Evolutionary conservation across 129 eudicot genomes (phyloP), one percentile per base, ranked within the genome.

Genomic region (Smallanthus sonchifolius): DNA sequence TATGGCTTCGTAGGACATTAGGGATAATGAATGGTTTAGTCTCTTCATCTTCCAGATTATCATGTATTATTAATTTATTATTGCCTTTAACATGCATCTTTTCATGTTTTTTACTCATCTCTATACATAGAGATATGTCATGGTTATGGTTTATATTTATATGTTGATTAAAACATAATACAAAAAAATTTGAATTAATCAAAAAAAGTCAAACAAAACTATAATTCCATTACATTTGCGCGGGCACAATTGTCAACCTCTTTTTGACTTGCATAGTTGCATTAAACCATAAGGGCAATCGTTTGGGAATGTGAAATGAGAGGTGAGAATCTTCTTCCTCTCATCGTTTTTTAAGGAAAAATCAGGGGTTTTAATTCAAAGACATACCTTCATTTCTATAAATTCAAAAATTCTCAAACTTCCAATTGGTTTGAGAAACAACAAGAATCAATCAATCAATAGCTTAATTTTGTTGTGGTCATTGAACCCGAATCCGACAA

Each of bases 401-500:
- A 79, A 72, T 79, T 10, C 40, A 32, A n/a, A 48, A 51, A 30
- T 40, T 44, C 69, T 54, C 40, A 51, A 79, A 34, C 75, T 65
- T 55, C 9, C 3, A 63, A 42, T 79, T 79, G 79, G 83, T 79
- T 79, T 79, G 67, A 72, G 43, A 72, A 79, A 72, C 73, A 56
- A 65, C 36, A 68, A 72, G 13, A 73, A 79, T 35, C 48, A 65
- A 37, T 70, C 17, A 16, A 77, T 30, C 35, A 19, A 43, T 77
- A 13, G 49, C 6, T 35, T 30, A 24, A 8, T 59, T 61, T 44
- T 34, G 70, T 77, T 36, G 70, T 48, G 66, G 62, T 70, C 51
- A 62, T 49, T 43, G 51, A 78, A 77, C 81, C 81, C 83, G 74
- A 70, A 72, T 43, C 74, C 78, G 74, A 79, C 78, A 42, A 65